phyloP scores from a whole-genome alignment of 75 land plant species.

The Pinus albicaulis region DNA sequence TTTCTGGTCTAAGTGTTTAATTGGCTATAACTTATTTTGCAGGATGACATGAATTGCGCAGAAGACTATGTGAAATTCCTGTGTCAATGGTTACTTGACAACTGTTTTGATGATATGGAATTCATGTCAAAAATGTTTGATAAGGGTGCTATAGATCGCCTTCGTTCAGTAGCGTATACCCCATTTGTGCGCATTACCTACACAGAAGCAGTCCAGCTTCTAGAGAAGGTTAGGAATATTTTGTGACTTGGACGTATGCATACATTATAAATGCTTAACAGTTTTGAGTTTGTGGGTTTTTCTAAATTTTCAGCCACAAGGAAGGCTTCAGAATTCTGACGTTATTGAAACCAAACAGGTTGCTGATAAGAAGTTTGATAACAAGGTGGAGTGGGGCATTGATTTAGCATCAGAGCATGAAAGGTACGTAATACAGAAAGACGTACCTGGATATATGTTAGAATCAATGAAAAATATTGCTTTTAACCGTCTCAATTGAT shows the following conservation, averaged over 20 bases:
- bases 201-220: slow-evolving; percentile 75
- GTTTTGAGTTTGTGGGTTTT: not conserved
- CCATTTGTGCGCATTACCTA: slow-evolving; percentile 83
- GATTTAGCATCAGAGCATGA: slow-evolving; percentile 99
- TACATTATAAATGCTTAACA: not conserved
- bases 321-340: not conserved
- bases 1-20: not conserved
- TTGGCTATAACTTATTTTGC: slow-evolving; percentile 17
- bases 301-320: not conserved
- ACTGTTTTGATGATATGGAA: slow-evolving; percentile 94
- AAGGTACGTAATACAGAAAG: slow-evolving; percentile 43
- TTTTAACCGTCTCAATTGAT: not conserved
- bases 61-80: slow-evolving; percentile 89
- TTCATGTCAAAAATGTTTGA: slow-evolving; percentile 76
- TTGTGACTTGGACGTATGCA: not conserved
- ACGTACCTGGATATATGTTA: not conserved
- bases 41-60: slow-evolving; percentile 99
- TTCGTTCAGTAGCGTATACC: slow-evolving; percentile 64
- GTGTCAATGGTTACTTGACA: slow-evolving; percentile 93
- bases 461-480: not conserved
- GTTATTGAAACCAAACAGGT: slow-evolving; percentile 21
- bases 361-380: slow-evolving; percentile 83
- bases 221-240: slow-evolving; percentile 42
- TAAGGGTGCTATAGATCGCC: slow-evolving; percentile 65
- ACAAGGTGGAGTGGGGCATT: slow-evolving; percentile 95